phyloP scores from a whole-genome alignment of 2,329 filamentous ascomycete genomes.

The Talaromyces sp. region DNA sequence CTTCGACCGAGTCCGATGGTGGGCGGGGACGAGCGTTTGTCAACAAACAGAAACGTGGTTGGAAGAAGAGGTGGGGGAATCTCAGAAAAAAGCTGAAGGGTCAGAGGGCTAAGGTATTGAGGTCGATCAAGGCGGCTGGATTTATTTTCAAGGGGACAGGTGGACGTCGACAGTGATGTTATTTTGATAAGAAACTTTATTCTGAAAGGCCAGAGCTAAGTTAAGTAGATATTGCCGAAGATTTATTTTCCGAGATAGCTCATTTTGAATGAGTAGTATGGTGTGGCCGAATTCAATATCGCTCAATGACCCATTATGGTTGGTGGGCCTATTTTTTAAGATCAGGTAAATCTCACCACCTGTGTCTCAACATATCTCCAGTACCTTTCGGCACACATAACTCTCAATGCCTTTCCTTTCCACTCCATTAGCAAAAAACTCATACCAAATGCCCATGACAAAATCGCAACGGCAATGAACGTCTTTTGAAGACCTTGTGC shows the following conservation, averaged over 20 bases:
- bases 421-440: constrained; percentile 48
- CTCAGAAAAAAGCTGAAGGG: neutral
- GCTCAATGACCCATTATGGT: neutral
- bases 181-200: neutral
- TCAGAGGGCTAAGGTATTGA: neutral
- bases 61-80: neutral
- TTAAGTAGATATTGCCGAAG: too few species aligned
- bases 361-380: constrained; percentile 20
- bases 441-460: constrained; percentile 37
- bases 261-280: neutral
- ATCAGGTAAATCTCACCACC: constrained; percentile 12
- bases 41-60: neutral
- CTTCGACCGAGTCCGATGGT: neutral
- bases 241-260: neutral
- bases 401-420: constrained; percentile 42
- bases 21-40: neutral
- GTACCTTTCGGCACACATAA: constrained; percentile 12
- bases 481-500: constrained; percentile 44
- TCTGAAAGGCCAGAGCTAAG: neutral
- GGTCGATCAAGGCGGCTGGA: neutral
- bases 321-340: neutral
- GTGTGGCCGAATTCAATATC: neutral
- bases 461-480: constrained; percentile 43
- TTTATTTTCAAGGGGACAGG: neutral
- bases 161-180: neutral